phyloP scores from a whole-genome alignment of 148 eudicot species.

The Persicaria tinctoria region DNA sequence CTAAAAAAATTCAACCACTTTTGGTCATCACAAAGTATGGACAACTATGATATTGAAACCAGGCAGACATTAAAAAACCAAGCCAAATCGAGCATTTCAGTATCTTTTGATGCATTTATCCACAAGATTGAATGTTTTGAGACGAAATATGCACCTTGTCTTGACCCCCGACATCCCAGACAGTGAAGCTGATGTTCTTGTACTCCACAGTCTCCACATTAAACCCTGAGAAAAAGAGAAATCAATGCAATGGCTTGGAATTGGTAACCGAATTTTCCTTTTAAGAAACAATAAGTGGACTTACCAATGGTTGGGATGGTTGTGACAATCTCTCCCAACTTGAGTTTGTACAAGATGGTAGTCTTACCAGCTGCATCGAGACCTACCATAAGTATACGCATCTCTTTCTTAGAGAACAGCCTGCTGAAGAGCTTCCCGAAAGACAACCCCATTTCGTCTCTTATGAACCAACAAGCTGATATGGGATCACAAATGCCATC shows the following conservation, averaged over 20 bases:
- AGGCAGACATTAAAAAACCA: neutral
- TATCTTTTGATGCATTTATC: neutral
- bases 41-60: neutral
- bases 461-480: constrained; percentile 18
- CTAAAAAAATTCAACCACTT: neutral
- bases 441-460: constrained; percentile 49
- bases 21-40: neutral
- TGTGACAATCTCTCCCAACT: constrained; percentile 70
- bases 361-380: constrained; percentile 83
- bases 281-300: neutral
- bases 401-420: constrained; percentile 61
- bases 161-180: constrained; percentile 19
- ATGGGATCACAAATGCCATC: constrained; percentile 4
- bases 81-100: neutral
- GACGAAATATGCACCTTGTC: constrained; percentile 12
- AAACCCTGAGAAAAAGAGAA: constrained; percentile 30
- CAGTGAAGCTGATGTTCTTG: constrained; percentile 18
- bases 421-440: constrained; percentile 63
- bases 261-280: neutral
- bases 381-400: constrained; percentile 72
- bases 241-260: neutral
- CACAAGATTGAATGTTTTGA: neutral
- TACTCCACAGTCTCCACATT: constrained; percentile 45
- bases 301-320: constrained; percentile 73
- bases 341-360: constrained; percentile 66